Evolutionary conservation across 176 grass and related monocot genomes (phyloP), one percentile per base, ranked within the genome.

Genomic region (Luzula sylvatica): DNA sequence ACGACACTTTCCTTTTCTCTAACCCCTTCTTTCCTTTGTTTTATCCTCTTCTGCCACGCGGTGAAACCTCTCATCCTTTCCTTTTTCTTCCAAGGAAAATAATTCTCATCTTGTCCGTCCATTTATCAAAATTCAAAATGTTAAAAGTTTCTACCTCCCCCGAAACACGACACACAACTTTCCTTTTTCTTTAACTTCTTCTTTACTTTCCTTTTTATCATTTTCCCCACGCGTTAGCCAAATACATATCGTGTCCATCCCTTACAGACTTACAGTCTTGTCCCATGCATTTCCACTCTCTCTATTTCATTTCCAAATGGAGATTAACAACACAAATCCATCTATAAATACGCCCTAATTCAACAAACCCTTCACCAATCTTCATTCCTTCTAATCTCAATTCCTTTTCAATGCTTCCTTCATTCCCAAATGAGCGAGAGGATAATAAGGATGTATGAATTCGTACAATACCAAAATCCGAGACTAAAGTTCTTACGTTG

Each of bases 401-500:
- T 44, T n/a, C 23, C 3, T 8, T 60, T 60, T 26, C 56, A 6
- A 46, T 46, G 5, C 4, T 14, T 2, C 8, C 23, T 60, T n/a
- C n/a, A n/a, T 14, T 24, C 11, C 42, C 23, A 23, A 22, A 42
- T 60, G 20, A 42, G 21, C 16, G 42, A 44, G n/a, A 60, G 38
- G 11, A 58, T 16, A 18, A 59, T 3, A 15, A 25, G 28, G 56
- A 32, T 23, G 38, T 19, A 23, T 41, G 7, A 18, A 43, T 5
- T 39, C 15, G 30, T 60, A 60, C 20, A 23, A 18, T 60, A 60
- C 38, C 17, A 60, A 60, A 60, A 60, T 60, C 42, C 9, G 38
- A 60, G 38, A 42, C 56, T 44, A 13, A 22, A 60, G 23, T 60
- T 43, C 5, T 35, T 35, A 35, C 9, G 35, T 3, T 7, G 56